Evolutionary conservation across 768 basidiomycete species (phyloP).

Genomic region (Lentinula sp.): DNA sequence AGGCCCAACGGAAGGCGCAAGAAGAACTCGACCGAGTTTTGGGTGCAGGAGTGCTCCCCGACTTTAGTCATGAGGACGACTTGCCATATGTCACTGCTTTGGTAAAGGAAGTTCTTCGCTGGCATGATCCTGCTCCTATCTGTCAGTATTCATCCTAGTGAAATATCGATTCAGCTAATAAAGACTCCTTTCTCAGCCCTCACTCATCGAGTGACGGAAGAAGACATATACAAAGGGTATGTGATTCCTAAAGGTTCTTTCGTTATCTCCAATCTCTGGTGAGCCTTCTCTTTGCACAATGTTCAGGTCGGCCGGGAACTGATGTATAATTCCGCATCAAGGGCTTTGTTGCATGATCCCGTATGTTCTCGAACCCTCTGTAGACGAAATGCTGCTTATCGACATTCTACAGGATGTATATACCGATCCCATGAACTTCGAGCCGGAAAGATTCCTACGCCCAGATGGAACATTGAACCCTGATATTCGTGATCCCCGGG

Average conservation of each 20-base stretch:
- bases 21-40: constrained; percentile 8
- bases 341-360: constrained; percentile 22
- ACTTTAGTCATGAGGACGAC: constrained; percentile 5
- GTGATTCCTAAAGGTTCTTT: constrained; percentile 22
- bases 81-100: constrained; percentile 15
- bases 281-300: background rate
- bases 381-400: background rate
- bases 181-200: background rate
- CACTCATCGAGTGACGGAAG: background rate
- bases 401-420: constrained; percentile 9
- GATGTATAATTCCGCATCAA: background rate
- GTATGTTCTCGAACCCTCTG: background rate
- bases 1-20: constrained; percentile 6
- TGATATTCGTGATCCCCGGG: background rate
- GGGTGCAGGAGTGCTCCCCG: constrained; percentile 8
- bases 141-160: background rate
- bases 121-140: constrained; percentile 5
- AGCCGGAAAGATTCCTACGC: constrained; percentile 20
- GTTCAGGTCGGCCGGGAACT: background rate
- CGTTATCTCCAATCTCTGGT: constrained; percentile 21
- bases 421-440: constrained; percentile 20
- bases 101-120: constrained; percentile 10
- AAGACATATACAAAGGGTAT: constrained; percentile 19
- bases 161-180: background rate
- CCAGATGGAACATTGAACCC: constrained; percentile 7